Conservation (phyloP, 352 stramenopile species). For the Globisporangium okanoganense region DNA sequence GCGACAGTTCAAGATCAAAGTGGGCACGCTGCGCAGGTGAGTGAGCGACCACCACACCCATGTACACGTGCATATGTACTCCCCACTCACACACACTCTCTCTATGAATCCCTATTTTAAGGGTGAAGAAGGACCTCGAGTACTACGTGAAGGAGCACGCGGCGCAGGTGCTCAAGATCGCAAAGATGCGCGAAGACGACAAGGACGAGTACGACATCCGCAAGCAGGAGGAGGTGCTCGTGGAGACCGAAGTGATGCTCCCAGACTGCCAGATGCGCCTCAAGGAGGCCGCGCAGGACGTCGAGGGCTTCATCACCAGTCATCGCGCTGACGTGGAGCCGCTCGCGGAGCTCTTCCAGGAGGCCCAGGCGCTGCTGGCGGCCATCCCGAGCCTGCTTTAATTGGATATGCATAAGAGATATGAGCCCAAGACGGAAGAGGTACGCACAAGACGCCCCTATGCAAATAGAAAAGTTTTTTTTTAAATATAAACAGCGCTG, state of each 20-base stretch:
- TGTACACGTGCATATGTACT: background rate
- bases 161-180: constrained; percentile 53
- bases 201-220: constrained; percentile 73
- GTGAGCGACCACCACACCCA: background rate
- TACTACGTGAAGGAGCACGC: constrained; percentile 77
- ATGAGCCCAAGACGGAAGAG: background rate
- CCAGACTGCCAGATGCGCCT: constrained; percentile 73
- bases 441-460: no score
- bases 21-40: constrained; percentile 66
- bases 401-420: background rate
- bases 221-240: constrained; percentile 78
- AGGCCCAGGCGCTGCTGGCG: constrained; percentile 49
- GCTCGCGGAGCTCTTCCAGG: constrained; percentile 27
- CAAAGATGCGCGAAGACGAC: constrained; percentile 49
- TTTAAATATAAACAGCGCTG: background rate
- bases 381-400: constrained; percentile 30
- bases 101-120: constrained; percentile 21
- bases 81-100: background rate
- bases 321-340: constrained; percentile 36
- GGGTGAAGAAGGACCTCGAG: constrained; percentile 80
- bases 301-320: constrained; percentile 40
- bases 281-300: constrained; percentile 48
- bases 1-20: constrained; percentile 81
- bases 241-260: constrained; percentile 80
- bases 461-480: background rate